Evolutionary conservation across 2,329 filamentous ascomycete species (phyloP), one percentile per base, ranked within the genome.

Genomic region (Talaromyces sp.): DNA sequence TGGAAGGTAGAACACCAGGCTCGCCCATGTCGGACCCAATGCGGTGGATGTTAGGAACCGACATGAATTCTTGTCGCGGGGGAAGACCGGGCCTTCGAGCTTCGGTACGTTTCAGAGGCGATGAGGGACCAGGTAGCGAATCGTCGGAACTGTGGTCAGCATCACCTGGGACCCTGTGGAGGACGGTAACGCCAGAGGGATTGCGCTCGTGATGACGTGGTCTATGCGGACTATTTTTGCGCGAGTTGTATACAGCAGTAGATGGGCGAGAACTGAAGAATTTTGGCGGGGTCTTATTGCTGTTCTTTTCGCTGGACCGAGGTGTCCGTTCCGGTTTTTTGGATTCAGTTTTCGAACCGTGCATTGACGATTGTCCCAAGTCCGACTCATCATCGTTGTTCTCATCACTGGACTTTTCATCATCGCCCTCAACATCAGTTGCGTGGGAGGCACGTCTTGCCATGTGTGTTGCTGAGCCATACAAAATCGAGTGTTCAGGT

Each of bases 361-460:
- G 27, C 53, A 62, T 66, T 0, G 68, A 70, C 9, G 61, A 59
- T 18, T 67, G 69, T n/a, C 66, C 69, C 10, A 69, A 68, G 9
- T 59, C 61, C 12, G 66, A 74, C 31, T 73, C 76, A n/a, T 82
- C 79, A 33, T 82, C 80, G 34, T 87, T 86, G 61, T 93, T 89
- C 61, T 92, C 90, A 61, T 92, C 90, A 3, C 90, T 93, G 12
- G 90, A 84, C n/a, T 93, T 80, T 73, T 97, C 93, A 68, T 96
- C 93, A 69, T 97, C 93, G 0, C 92, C 91, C 71, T 96, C 92
- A 6, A 88, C 91, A 69, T 95, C 91, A 0, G 90, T 92, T 62
- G 92, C 87, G 69, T 78, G 82, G 51, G 82, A 78, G 47, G 80
- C 65, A 62, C 82, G 73, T 61, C 80, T 72, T 53, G 72, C 75